Base-by-base conservation (phyloP, 2,329 filamentous ascomycete genomes). In the Paecilomyces niveus region DNA sequence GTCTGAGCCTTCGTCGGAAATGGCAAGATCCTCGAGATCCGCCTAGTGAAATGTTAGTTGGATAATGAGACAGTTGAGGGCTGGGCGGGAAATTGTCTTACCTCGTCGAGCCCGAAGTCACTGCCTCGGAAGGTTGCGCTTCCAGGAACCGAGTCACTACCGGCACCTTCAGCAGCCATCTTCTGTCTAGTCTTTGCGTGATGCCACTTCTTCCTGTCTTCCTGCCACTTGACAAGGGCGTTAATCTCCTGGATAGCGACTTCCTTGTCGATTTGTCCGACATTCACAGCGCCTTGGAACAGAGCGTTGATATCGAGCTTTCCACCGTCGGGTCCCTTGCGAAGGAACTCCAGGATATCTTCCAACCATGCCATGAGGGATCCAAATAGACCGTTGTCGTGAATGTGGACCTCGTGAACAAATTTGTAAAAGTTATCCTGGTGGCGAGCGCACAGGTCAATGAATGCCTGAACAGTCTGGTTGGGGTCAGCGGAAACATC, bases 341-440 rank as follows among this genome's bases (percentile, higher is more conserved):
- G 86, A 32, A 99, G 79, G 76, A 97, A 99, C 62, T 94, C 90
- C 5, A 99, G 83, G 59, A 99, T 97, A 35, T 89, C 89, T 76
- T 99, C 94, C 53, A 97, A 87, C 94, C 94, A 97, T 26, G 87
- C 87, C 94, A 99, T 99, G 55, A 99, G 83, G 67, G 95, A 90
- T 35, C 92, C 92, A 67, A 99, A 99, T 1, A 99, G 84, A 0
- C 94, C 94, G 63, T 99, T 96, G 72, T 99, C 94, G 68, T 99
- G 93, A 6, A 90, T 87, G 70, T 99, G 94, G 0, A 99, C 93
- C 76, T 99, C 94, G 73, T 99, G 94, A 3, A 99, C 89, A 72
- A 99, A 99, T 73, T 96, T 97, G 83, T 97, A 99, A 72, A 99
- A 93, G 76, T 96, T 96, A 72, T 95, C 86, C 75, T 99, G 91